Percentiles rank a stretch among this genome's conserved stretches.
Conservation (phyloP, 495 filamentous ascomycete species). For the Aspergillus saccharolyticus region DNA sequence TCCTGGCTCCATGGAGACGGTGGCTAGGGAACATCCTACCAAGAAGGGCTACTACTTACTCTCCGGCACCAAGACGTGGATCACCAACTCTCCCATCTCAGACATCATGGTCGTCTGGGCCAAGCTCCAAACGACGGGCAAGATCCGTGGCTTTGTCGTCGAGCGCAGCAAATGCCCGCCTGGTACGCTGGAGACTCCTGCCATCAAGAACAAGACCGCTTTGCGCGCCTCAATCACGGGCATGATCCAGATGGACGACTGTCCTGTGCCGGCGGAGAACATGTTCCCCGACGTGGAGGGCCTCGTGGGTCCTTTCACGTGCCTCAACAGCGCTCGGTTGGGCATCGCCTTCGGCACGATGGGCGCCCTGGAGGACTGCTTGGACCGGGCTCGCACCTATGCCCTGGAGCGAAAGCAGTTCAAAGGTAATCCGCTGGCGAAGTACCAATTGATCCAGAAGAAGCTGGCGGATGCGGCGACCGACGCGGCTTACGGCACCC, state of each 20-base stretch:
- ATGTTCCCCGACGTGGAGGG: slow-evolving; percentile 94
- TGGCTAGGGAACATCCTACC: slow-evolving; percentile 76
- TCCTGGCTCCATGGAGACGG: slow-evolving; percentile 92
- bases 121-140: slow-evolving; percentile 81
- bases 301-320: slow-evolving; percentile 83
- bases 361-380: slow-evolving; percentile 89
- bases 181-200: slow-evolving; percentile 85
- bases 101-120: slow-evolving; percentile 94
- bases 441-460: slow-evolving; percentile 98
- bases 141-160: slow-evolving; percentile 91
- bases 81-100: slow-evolving; percentile 93
- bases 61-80: slow-evolving; percentile 93
- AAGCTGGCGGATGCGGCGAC: slow-evolving; percentile 90
- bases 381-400: slow-evolving; percentile 75
- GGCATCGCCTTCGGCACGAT: slow-evolving; percentile 93
- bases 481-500: slow-evolving; percentile 81
- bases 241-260: slow-evolving; percentile 93
- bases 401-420: slow-evolving; percentile 91
- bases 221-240: slow-evolving; percentile 91
- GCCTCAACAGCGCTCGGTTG: slow-evolving; percentile 85
- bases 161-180: slow-evolving; percentile 76
- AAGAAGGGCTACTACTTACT: slow-evolving; percentile 82
- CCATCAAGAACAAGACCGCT: slow-evolving; percentile 92
- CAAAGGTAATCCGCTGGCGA: slow-evolving; percentile 90
- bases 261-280: slow-evolving; percentile 82